A percentile compares a stretch with the other conserved stretches of the same genome.
These are phyloP conservation scores for Spergularia bocconei DNA, from an alignment of 148 eudicot genomes.

Conservation along the genomic window DNA sequence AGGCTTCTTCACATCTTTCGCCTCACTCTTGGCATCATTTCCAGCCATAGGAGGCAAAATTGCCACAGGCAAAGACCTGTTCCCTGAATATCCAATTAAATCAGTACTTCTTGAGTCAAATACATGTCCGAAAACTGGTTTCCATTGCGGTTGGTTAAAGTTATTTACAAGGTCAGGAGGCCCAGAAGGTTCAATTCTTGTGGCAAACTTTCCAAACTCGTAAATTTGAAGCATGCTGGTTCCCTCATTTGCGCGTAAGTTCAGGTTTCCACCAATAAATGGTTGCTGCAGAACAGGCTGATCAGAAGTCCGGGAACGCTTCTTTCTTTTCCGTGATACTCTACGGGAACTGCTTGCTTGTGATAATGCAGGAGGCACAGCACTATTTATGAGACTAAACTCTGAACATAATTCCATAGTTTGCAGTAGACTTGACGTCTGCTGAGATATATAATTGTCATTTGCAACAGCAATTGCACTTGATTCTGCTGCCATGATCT, in stretches of 20 bases:
- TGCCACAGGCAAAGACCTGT: not conserved
- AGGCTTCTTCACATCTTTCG: not conserved
- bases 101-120: constrained; percentile 5
- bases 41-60: not conserved
- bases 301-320: constrained; percentile 29
- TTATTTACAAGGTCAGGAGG: constrained; percentile 2
- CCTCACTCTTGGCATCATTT: constrained; percentile 9
- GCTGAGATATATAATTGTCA: not conserved
- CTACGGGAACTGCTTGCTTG: constrained; percentile 16
- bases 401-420: too few relatives aligned
- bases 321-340: constrained; percentile 26
- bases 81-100: not conserved
- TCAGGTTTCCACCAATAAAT: constrained; percentile 3
- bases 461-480: constrained; percentile 3
- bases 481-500: constrained; percentile 14
- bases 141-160: not conserved
- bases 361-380: constrained; percentile 2
- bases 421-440: not conserved
- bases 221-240: not conserved
- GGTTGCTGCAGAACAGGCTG: constrained; percentile 12
- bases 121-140: not conserved
- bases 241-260: constrained; percentile 6
- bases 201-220: constrained; percentile 1
- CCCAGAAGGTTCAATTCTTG: constrained; percentile 16
- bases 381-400: not conserved